These are phyloP conservation scores for Solanum hybrid DNA, from an alignment of 305 asterid species.

Conservation along the genomic window DNA sequence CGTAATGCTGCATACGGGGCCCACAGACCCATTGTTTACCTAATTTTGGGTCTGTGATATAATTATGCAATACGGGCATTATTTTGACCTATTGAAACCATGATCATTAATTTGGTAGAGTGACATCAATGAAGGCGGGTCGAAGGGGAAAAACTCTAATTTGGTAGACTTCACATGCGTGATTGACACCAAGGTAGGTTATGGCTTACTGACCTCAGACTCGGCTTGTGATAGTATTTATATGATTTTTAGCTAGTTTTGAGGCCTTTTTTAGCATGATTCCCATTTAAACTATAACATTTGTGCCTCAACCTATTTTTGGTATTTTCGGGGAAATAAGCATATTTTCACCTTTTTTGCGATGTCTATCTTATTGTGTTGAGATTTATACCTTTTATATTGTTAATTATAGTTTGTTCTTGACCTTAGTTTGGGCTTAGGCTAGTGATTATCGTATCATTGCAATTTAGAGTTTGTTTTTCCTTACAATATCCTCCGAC, in stretches of 20 bases:
- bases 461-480: not conserved
- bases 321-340: not conserved
- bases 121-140: too few species aligned
- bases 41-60: too few species aligned
- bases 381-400: not conserved
- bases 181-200: too few species aligned
- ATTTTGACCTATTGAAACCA: too few species aligned
- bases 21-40: too few species aligned
- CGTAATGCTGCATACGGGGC: too few species aligned
- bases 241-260: not conserved
- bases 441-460: not conserved
- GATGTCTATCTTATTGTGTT: not conserved
- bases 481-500: not conserved
- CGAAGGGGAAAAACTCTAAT: too few species aligned
- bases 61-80: too few species aligned
- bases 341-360: not conserved
- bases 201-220: too few species aligned
- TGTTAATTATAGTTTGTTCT: not conserved
- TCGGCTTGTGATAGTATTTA: not conserved
- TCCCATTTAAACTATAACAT: not conserved
- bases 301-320: not conserved
- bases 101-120: too few species aligned
- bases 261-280: not conserved
- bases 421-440: not conserved
- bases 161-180: too few species aligned